phyloP scores from a whole-genome alignment of 73 alveolate genomes.

The Blepharisma stoltei region DNA sequence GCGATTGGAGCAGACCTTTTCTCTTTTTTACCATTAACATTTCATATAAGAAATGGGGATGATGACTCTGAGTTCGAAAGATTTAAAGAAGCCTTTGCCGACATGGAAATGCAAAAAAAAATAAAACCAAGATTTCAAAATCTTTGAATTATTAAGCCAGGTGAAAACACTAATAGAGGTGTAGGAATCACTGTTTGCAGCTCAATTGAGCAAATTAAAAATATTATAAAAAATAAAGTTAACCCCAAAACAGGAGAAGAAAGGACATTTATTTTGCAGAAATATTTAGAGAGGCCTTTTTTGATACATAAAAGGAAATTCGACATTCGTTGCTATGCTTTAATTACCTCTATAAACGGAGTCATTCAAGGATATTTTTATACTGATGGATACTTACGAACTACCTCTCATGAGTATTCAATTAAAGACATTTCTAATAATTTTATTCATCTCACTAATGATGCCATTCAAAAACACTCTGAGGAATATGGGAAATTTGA shows the following conservation, averaged over 20 bases:
- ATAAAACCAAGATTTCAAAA: constrained; percentile 24
- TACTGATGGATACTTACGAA: constrained; percentile 71
- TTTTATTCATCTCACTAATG: constrained; percentile 73
- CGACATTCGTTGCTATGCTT: constrained; percentile 66
- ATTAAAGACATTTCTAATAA: constrained; percentile 41
- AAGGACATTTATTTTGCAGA: constrained; percentile 55
- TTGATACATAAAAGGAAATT: constrained; percentile 63
- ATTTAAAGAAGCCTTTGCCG: constrained; percentile 30
- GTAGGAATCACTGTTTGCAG: constrained; percentile 38
- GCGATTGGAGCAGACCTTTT: constrained; percentile 52
- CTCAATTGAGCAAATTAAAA: constrained; percentile 25
- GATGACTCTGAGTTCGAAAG: constrained; percentile 53
- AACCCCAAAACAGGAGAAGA: constrained; percentile 31
- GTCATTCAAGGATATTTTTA: constrained; percentile 53
- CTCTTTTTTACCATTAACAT: constrained; percentile 70
- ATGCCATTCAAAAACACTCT: constrained; percentile 64
- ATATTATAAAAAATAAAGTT: constrained; percentile 31
- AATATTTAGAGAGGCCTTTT: constrained; percentile 65
- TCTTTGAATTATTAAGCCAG: constrained; percentile 57
- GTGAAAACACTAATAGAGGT: constrained; percentile 58
- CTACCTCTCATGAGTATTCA: constrained; percentile 53
- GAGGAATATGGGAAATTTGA: constrained; percentile 77
- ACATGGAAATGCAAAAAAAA: constrained; percentile 21
- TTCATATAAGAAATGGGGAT: constrained; percentile 59
- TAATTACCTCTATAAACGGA: constrained; percentile 63